Percentiles rank a stretch among this genome's conserved stretches.
Conservation (phyloP, 2,329 filamentous ascomycete genomes). For the Nemania sp. region DNA sequence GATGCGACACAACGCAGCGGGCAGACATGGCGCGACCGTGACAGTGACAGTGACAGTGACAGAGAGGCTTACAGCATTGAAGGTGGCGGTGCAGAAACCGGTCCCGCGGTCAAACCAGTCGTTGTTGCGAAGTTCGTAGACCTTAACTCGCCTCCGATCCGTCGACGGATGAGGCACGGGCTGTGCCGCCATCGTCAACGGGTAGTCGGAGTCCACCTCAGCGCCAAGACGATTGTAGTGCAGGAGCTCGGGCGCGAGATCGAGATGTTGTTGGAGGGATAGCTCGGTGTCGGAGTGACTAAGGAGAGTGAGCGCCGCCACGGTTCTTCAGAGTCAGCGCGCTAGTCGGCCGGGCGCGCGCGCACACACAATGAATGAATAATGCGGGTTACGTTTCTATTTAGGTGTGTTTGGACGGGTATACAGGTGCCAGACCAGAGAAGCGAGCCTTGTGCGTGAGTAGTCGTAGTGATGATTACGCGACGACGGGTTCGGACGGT, state of each 20-base stretch:
- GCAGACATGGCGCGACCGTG: too few species aligned
- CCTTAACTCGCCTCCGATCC: slow-evolving; percentile 88
- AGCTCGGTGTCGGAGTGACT: slow-evolving; percentile 67
- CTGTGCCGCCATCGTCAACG: slow-evolving; percentile 77
- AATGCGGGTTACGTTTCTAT: slow-evolving; percentile 17
- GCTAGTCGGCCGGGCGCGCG: slow-evolving; percentile 50
- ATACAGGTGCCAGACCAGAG: not conserved
- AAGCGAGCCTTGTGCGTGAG: not conserved
- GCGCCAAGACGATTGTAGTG: slow-evolving; percentile 62
- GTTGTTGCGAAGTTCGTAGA: slow-evolving; percentile 98
- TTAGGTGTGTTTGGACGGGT: not conserved
- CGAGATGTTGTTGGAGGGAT: slow-evolving; percentile 70
- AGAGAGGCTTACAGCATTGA: slow-evolving; percentile 72
- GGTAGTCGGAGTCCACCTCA: slow-evolving; percentile 67
- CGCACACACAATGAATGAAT: slow-evolving; percentile 36
- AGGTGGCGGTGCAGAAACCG: slow-evolving; percentile 88
- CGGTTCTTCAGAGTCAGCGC: slow-evolving; percentile 54
- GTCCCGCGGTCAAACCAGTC: slow-evolving; percentile 99
- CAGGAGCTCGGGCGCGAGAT: slow-evolving; percentile 65
- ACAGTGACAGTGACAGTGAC: slow-evolving; percentile 1
- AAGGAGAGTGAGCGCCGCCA: slow-evolving; percentile 69
- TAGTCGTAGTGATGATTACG: slow-evolving; percentile 13
- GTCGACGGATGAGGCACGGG: slow-evolving; percentile 75
- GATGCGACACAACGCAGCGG: slow-evolving; percentile 23
- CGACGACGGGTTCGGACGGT: slow-evolving; percentile 21